Percentiles rank a stretch among this genome's conserved stretches.
These are phyloP conservation scores for Tetrapisispora iriomotensis DNA, from an alignment of 805 yeast species.

Conservation along the genomic window DNA sequence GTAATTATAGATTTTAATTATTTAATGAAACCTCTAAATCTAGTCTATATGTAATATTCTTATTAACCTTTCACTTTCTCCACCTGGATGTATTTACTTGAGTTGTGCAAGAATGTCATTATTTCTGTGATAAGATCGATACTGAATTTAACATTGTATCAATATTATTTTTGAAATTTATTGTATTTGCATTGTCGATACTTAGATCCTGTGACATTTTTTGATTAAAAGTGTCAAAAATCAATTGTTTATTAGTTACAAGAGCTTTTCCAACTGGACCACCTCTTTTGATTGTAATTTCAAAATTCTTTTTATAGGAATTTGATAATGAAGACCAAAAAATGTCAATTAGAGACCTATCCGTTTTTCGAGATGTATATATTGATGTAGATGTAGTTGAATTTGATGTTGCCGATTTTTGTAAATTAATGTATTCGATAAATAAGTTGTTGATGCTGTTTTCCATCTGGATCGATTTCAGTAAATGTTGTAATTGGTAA, in stretches of 20 bases:
- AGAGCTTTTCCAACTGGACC: slow-evolving; percentile 29
- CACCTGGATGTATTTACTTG: too few species aligned
- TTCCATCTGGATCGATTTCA: slow-evolving; percentile 10
- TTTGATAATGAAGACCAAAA: slow-evolving; percentile 22
- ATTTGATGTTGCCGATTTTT: slow-evolving; percentile 4
- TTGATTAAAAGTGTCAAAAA: slow-evolving; percentile 15
- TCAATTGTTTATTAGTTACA: slow-evolving; percentile 13
- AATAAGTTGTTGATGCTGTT: slow-evolving; percentile 9
- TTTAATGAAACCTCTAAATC: not conserved
- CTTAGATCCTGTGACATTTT: slow-evolving; percentile 11
- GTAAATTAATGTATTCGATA: slow-evolving; percentile 12
- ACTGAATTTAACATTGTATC: slow-evolving; percentile 19
- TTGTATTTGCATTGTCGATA: not conserved
- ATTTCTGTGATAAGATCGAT: slow-evolving; percentile 7
- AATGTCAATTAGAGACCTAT: slow-evolving; percentile 10
- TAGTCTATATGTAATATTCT: not conserved
- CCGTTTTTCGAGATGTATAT: slow-evolving; percentile 5
- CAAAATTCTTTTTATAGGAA: slow-evolving; percentile 24
- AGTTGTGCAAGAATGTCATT: too few species aligned
- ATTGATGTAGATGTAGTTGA: slow-evolving; percentile 4
- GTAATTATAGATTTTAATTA: too few species aligned
- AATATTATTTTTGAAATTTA: slow-evolving; percentile 6
- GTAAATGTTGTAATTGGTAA: slow-evolving; percentile 10
- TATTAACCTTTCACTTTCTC: too few species aligned
- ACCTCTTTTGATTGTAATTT: slow-evolving; percentile 25